Percentiles rank a stretch among this genome's conserved stretches.
Conservation (phyloP, 2,329 filamentous ascomycete genomes). For the Albophoma yamanashiensis region DNA sequence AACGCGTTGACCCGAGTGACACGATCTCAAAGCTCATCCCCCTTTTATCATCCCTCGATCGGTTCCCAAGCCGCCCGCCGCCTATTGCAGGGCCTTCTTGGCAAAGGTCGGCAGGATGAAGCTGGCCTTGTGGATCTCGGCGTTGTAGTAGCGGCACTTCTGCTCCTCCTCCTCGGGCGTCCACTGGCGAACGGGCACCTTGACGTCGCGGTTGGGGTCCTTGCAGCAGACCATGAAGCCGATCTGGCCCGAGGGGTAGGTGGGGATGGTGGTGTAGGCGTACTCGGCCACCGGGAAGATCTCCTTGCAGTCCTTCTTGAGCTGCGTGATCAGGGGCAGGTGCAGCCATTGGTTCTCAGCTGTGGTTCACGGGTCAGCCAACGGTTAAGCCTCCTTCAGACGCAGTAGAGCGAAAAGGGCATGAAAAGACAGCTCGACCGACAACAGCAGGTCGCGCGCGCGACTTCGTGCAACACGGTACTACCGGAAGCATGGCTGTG, state of each 20-base stretch:
- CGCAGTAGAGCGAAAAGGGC: not conserved
- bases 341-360: constrained; percentile 99
- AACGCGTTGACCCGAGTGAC: not conserved
- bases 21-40: not conserved
- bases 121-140: constrained; percentile 88
- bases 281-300: constrained; percentile 98
- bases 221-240: constrained; percentile 99
- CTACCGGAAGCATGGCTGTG: constrained; percentile 24
- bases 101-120: constrained; percentile 94
- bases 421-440: constrained; percentile 7
- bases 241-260: constrained; percentile 97
- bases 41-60: not conserved
- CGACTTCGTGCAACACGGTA: constrained; percentile 17
- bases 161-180: constrained; percentile 80
- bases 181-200: constrained; percentile 74
- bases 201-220: constrained; percentile 74
- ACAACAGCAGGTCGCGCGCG: not conserved
- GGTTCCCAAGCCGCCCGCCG: constrained; percentile 2
- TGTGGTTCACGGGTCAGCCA: constrained; percentile 24
- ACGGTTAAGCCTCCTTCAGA: not conserved
- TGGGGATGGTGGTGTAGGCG: constrained; percentile 98
- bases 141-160: constrained; percentile 94
- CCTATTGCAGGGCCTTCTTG: constrained; percentile 58
- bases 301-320: constrained; percentile 94
- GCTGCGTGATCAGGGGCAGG: constrained; percentile 81